Base-by-base conservation (phyloP, 2,329 filamentous ascomycete species). In the Apiospora phragmitis region DNA sequence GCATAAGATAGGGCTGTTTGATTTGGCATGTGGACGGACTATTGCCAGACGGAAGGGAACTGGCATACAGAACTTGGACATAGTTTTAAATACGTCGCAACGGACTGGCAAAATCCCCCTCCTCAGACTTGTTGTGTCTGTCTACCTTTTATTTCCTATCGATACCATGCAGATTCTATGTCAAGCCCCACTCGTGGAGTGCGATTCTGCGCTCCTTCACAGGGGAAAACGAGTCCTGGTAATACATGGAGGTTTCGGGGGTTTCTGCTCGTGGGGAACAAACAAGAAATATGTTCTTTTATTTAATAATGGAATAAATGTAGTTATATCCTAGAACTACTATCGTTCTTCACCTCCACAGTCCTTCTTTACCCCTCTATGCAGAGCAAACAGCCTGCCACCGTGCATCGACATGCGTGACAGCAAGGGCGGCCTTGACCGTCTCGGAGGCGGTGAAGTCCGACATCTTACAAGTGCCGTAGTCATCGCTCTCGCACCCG, bases 401-500 rank as follows among this genome's bases (percentile, higher is more conserved):
- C 51, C 74, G 70, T 24, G 51, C 68, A 47, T 75, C 72, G 43
- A 71, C 75, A 45, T 76, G 71, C 12, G 65, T 73, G 29, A 73
- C 68, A 21, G 73, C 72, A 5, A 75, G 70, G 29, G 74, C 74
- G 7, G 71, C 71, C 42, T 71, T 65, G 16, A 76, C 74, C 16
- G n/a, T 72, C 3, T 47, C 38, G 6, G 73, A 70, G 14, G n/a
- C 70, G 7, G 72, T 21, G 38, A 76, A 76, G n/a, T 73, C 72
- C 16, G 69, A 70, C 14, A 76, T 72, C 8, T 43, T 70, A 41
- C 75, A 76, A 1, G 74, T 72, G 14, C 74, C 74, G 29, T 73
- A 75, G 51, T 72, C 45, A 35, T 76, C 74, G 67, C 69, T 74
- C 41, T 71, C 41, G 45, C 75, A 76, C 4, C 74, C 74, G 11